Conservation (phyloP, 2,329 filamentous ascomycete genomes). For the Alternaria dauci region DNA sequence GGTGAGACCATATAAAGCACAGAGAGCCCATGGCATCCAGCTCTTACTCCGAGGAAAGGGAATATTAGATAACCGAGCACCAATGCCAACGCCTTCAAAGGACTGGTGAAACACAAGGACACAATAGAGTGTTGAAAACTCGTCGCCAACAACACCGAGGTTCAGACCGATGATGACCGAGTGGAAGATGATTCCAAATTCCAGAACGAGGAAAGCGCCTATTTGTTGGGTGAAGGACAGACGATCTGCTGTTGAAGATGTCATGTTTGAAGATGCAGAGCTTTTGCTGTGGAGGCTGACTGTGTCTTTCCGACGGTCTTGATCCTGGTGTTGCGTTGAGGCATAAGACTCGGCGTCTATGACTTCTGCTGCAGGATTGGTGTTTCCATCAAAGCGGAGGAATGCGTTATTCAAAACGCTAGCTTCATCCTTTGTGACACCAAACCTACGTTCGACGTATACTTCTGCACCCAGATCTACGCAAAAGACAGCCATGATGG, state of each 20-base stretch:
- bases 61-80: conserved; percentile 9
- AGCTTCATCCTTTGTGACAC: neutral
- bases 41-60: neutral
- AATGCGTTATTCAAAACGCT: neutral
- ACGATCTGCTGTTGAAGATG: neutral
- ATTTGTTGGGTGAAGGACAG: conserved; percentile 9
- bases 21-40: conserved; percentile 13
- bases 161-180: conserved; percentile 13
- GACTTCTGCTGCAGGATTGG: neutral
- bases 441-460: conserved; percentile 9
- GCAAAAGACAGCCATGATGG: conserved; percentile 7
- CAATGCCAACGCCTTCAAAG: conserved; percentile 8
- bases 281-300: neutral
- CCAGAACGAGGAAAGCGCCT: conserved; percentile 9
- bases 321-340: neutral
- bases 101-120: conserved; percentile 11
- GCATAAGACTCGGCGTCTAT: neutral
- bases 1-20: conserved; percentile 5
- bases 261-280: neutral
- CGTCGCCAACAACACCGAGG: conserved; percentile 9
- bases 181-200: conserved; percentile 12
- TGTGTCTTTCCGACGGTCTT: neutral
- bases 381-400: neutral
- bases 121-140: conserved; percentile 4
- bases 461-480: conserved; percentile 10